phyloP scores from a whole-genome alignment of 768 basidiomycete species.

The Kondoa malvinella region DNA sequence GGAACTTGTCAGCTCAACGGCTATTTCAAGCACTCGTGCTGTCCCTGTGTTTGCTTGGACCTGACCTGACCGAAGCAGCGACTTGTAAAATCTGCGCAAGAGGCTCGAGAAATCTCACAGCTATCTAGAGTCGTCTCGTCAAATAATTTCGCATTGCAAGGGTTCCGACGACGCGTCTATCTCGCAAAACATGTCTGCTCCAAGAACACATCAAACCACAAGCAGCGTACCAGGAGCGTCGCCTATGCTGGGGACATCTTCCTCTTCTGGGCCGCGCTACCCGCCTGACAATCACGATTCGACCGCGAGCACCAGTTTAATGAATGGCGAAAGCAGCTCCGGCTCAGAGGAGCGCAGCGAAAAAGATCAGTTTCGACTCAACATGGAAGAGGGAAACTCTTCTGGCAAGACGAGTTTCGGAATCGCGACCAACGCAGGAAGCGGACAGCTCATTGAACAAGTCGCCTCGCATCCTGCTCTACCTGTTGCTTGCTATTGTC shows the following conservation, averaged over 20 bases:
- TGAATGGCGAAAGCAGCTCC: neutral
- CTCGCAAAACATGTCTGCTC: neutral
- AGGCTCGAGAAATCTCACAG: too few relatives aligned
- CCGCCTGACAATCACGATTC: neutral
- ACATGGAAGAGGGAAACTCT: neutral
- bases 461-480: slow-evolving; percentile 29
- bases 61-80: too few relatives aligned
- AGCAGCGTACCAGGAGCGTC: neutral
- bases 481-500: slow-evolving; percentile 72
- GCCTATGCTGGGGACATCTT: neutral
- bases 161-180: too few relatives aligned
- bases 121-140: too few relatives aligned
- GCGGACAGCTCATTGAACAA: neutral
- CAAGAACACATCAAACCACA: neutral
- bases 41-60: too few relatives aligned
- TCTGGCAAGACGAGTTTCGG: neutral
- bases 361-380: neutral
- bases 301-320: neutral
- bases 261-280: neutral
- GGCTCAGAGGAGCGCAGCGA: neutral
- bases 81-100: too few relatives aligned
- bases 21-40: too few relatives aligned
- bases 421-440: neutral
- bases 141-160: too few relatives aligned
- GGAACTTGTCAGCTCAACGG: too few relatives aligned